Conservation (phyloP, 257 asterid species). For the Rauvolfia tetraphylla region DNA sequence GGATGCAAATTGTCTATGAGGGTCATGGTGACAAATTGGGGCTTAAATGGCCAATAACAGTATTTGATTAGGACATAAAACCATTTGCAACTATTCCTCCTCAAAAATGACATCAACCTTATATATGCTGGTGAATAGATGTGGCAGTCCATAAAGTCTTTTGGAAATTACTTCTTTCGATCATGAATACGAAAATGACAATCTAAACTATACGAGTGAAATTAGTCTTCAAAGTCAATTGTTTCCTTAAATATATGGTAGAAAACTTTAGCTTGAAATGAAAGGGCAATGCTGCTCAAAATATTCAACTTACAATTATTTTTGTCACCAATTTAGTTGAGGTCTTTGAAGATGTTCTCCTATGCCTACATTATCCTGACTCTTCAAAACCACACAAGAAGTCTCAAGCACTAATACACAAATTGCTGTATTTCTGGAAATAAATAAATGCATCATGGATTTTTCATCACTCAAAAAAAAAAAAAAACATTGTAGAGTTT, state of each 20-base stretch:
- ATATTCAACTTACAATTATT: constrained; percentile 3
- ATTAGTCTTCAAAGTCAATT: constrained; percentile 1
- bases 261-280: constrained; percentile 28
- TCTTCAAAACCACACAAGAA: neutral
- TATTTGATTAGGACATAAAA: neutral
- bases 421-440: neutral
- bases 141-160: neutral
- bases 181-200: constrained; percentile 1
- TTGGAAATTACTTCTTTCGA: neutral
- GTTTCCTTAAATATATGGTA: constrained; percentile 5
- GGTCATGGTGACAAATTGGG: neutral
- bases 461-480: neutral
- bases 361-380: neutral
- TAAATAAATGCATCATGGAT: neutral
- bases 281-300: constrained; percentile 26
- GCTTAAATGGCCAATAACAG: neutral
- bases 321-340: neutral
- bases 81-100: neutral
- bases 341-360: neutral
- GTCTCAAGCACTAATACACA: neutral
- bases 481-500: too few species aligned
- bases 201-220: neutral
- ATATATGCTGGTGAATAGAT: neutral
- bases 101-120: neutral
- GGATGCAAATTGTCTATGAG: neutral